Percentiles rank a stretch among this genome's conserved stretches.
Conservation (phyloP, 1,139 yeast genomes). For the Debaryomyces udenii region DNA sequence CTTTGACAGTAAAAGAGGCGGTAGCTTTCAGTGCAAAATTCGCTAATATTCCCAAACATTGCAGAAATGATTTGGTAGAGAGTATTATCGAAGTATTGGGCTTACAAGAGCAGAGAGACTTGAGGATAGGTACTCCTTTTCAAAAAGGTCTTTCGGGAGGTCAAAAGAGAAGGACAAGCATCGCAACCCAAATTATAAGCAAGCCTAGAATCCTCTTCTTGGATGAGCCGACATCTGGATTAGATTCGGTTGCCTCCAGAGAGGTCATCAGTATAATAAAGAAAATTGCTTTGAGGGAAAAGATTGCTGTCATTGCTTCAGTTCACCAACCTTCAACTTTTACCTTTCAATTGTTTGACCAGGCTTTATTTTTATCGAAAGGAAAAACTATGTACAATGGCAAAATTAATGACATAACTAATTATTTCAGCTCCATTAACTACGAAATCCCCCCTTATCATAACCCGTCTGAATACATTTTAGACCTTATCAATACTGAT, state of each 20-base stretch:
- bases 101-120: conserved; percentile 20
- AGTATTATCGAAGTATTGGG: conserved; percentile 24
- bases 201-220: conserved; percentile 71
- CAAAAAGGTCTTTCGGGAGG: conserved; percentile 84
- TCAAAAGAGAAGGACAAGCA: conserved; percentile 79
- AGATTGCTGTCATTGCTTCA: conserved; percentile 36
- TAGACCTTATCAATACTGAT: conserved; percentile 39
- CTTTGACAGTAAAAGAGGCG: conserved; percentile 28
- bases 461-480: conserved; percentile 35
- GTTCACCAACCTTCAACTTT: conserved; percentile 43
- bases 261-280: conserved; percentile 28
- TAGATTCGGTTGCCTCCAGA: conserved; percentile 56
- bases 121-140: conserved; percentile 26
- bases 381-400: conserved; percentile 27
- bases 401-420: conserved; percentile 14
- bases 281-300: conserved; percentile 25
- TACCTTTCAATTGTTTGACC: conserved; percentile 34
- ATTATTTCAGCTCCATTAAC: conserved; percentile 22
- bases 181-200: conserved; percentile 74
- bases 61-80: conserved; percentile 21
- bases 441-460: conserved; percentile 21
- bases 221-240: conserved; percentile 89
- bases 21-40: conserved; percentile 26
- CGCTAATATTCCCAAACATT: conserved; percentile 16
- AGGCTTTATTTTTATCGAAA: conserved; percentile 29